These are phyloP conservation scores for Sphenostylis stenocarpa DNA, from an alignment of 306 rosid species.

Conservation along the genomic window DNA sequence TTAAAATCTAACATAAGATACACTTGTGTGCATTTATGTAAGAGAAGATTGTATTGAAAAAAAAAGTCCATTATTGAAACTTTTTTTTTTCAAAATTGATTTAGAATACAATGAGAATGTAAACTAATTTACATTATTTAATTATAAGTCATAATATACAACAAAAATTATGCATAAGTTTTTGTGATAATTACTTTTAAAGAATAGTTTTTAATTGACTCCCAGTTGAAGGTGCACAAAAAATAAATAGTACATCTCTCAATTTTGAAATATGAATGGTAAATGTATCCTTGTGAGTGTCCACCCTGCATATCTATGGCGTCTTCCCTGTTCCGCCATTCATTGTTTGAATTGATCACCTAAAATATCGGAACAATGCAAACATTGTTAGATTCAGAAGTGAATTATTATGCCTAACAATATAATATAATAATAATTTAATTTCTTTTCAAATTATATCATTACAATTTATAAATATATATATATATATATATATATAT, in stretches of 20 bases:
- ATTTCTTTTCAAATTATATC: background rate
- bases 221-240: background rate
- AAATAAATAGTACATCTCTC: background rate
- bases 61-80: too few relatives aligned
- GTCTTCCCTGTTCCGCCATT: background rate
- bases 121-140: too few relatives aligned
- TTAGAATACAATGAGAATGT: too few relatives aligned
- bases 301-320: background rate
- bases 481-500: too few relatives aligned
- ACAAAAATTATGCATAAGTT: too few relatives aligned
- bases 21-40: too few relatives aligned
- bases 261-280: background rate
- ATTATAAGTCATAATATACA: too few relatives aligned
- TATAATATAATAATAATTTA: too few relatives aligned
- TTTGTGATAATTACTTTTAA: background rate
- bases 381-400: background rate
- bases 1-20: too few relatives aligned
- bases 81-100: too few relatives aligned
- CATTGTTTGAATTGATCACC: conserved; percentile 36
- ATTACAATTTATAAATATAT: background rate
- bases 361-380: conserved; percentile 4
- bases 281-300: background rate
- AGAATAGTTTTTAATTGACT: background rate
- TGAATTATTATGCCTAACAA: too few relatives aligned
- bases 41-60: too few relatives aligned